These are phyloP conservation scores for Exophiala phaeomuriformis DNA, from an alignment of 2,329 filamentous ascomycete species.

Conservation along the genomic window DNA sequence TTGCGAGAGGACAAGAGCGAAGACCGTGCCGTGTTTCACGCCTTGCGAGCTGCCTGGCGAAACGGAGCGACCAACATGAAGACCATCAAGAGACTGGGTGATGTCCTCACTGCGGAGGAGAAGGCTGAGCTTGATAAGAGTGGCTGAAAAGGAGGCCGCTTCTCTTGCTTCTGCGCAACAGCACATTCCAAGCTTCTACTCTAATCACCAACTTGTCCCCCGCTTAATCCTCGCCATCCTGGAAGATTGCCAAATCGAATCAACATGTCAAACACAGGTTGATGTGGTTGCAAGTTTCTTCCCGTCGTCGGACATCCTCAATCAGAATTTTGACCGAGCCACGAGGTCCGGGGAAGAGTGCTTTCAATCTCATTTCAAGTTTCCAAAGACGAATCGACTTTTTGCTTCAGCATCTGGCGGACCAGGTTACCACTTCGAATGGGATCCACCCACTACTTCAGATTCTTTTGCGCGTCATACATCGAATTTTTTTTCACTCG, in stretches of 20 bases:
- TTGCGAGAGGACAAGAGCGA: slow-evolving; percentile 43
- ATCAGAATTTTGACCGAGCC: slow-evolving; percentile 3
- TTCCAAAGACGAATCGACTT: neutral
- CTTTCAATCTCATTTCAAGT: neutral
- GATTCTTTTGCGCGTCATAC: neutral
- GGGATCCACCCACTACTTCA: neutral
- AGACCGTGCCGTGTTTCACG: slow-evolving; percentile 43
- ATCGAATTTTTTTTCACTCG: neutral
- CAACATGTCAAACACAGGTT: neutral
- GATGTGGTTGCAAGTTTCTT: too few relatives aligned
- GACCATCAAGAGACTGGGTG: slow-evolving; percentile 51
- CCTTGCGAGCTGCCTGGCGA: slow-evolving; percentile 47
- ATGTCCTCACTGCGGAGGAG: slow-evolving; percentile 46
- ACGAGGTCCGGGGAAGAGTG: slow-evolving; percentile 2
- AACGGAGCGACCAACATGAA: slow-evolving; percentile 49
- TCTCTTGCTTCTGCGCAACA: neutral
- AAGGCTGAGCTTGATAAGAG: slow-evolving; percentile 41
- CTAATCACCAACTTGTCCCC: slow-evolving; percentile 6
- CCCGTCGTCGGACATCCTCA: neutral
- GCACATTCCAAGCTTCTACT: slow-evolving; percentile 2
- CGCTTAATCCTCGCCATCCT: slow-evolving; percentile 8
- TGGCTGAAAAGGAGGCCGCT: slow-evolving; percentile 11
- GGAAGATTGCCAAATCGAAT: slow-evolving; percentile 7
- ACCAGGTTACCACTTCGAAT: neutral
- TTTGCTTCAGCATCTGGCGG: neutral